phyloP scores from a whole-genome alignment of 2,329 filamentous ascomycete species.

The Coniochaeta ligniaria region DNA sequence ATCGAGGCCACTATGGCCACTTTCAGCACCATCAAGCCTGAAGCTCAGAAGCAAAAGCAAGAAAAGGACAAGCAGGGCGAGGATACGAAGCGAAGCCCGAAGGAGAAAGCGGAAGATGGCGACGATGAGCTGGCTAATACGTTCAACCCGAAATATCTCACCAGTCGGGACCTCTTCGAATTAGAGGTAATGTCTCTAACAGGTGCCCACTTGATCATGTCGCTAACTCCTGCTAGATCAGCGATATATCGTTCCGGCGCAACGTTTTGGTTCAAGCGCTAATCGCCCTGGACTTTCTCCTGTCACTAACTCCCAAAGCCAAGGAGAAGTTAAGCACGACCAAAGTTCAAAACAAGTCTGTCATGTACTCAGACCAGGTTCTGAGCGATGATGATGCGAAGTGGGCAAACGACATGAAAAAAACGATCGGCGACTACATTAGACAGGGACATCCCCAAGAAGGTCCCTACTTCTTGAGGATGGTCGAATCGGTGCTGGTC shows the following conservation, averaged over 20 bases:
- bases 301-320: constrained; percentile 77
- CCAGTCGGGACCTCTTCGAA: constrained; percentile 93
- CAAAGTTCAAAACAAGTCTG: constrained; percentile 70
- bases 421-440: constrained; percentile 74
- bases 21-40: constrained; percentile 44
- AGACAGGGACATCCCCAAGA: constrained; percentile 70
- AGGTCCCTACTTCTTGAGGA: constrained; percentile 89
- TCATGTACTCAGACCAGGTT: constrained; percentile 70
- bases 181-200: constrained; percentile 57
- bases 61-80: constrained; percentile 36
- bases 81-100: constrained; percentile 58
- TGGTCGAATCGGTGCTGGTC: constrained; percentile 92
- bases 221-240: constrained; percentile 51
- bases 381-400: constrained; percentile 80
- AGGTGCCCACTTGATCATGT: background rate
- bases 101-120: constrained; percentile 59
- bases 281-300: constrained; percentile 88
- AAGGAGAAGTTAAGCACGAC: constrained; percentile 71
- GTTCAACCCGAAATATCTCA: constrained; percentile 97
- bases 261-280: constrained; percentile 93
- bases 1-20: constrained; percentile 58
- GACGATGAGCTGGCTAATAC: constrained; percentile 59
- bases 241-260: constrained; percentile 87
- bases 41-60: constrained; percentile 38
- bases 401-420: constrained; percentile 78